A percentile compares a stretch with the other conserved stretches of the same genome.
phyloP scores from a whole-genome alignment of 2,329 filamentous ascomycete species.

The Epichloe hybrida region DNA sequence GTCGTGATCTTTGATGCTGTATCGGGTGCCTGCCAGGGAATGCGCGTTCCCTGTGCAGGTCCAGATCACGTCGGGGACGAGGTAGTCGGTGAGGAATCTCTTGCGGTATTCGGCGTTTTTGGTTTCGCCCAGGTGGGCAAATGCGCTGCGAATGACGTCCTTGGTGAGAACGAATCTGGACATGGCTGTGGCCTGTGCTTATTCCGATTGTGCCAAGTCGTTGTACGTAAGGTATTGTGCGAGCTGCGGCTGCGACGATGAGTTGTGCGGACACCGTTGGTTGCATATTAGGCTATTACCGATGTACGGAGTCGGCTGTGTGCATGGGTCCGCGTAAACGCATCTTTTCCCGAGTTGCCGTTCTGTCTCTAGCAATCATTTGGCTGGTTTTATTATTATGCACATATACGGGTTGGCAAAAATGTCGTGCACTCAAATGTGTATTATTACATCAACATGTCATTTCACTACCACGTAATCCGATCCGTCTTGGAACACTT shows the following conservation, averaged over 20 bases:
- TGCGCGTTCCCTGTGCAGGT: conserved; percentile 13
- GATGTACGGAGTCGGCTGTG: no score
- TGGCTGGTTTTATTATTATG: no score
- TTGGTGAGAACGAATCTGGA: conserved; percentile 12
- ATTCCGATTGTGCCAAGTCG: neutral
- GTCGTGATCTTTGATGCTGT: conserved; percentile 8
- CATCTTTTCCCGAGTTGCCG: no score
- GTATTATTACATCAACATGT: no score
- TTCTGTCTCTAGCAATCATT: no score
- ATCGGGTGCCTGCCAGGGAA: conserved; percentile 12
- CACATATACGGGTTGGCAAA: no score
- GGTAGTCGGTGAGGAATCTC: conserved; percentile 9
- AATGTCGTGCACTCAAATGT: no score
- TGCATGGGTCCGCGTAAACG: no score
- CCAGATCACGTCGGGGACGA: conserved; percentile 11
- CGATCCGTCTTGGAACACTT: conserved; percentile 2
- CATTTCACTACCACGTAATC: no score
- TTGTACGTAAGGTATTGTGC: neutral
- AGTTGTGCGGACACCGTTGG: no score
- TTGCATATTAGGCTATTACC: no score
- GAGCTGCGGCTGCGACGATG: no score
- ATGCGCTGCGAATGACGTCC: conserved; percentile 9
- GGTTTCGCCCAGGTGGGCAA: conserved; percentile 10
- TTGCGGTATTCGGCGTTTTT: conserved; percentile 6
- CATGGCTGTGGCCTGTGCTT: neutral